Base-by-base conservation (phyloP, 768 basidiomycete species). In the Phylloporus sp. region DNA sequence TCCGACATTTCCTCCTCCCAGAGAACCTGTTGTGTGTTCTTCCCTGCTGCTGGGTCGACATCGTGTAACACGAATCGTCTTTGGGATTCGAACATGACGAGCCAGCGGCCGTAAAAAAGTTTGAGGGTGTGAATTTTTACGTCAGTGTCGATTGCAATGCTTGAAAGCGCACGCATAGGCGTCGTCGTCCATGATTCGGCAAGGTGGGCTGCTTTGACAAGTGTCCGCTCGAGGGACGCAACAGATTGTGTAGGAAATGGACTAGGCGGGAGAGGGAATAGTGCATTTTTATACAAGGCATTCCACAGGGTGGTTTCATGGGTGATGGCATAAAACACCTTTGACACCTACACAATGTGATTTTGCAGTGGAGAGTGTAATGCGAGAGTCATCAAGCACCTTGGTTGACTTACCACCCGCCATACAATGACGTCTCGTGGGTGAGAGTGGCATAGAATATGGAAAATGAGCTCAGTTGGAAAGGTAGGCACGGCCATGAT, bases 301-400 rank as follows among this genome's bases (percentile, higher is more conserved):
- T 34, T 22, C 55, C 53, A 56, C 11, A 57, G 48, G 1, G 15
- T 0, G 0, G 1, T 10, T 10, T 56, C 54, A 1, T 13, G 7
- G 11, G 46, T 31, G 23, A 48, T 35, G 22, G 20, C 13, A 13
- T 18, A 7, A 9, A 56, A 54, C 11, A 16, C 18, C 20, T 50
- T 57, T 7, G 48, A 54, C 31, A 56, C 46, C 56, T 56, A 20
- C n/a, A 12, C 24, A 56, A 7, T n/a, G 24, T 5, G 18, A 45
- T 3, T 8, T 4, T 12, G 6, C n/a, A n/a, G n/a, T n/a, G n/a
- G n/a, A n/a, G n/a, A n/a, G n/a, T n/a, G n/a, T n/a, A n/a, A n/a
- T n/a, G n/a, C n/a, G n/a, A n/a, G n/a, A n/a, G n/a, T n/a, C n/a
- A n/a, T n/a, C n/a, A n/a, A n/a, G n/a, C n/a, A n/a, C n/a, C n/a